A percentile compares a stretch with the other conserved stretches of the same genome.
These are phyloP conservation scores for Nematodospora anomalae DNA, from an alignment of 1,139 yeast species.

Conservation along the genomic window DNA sequence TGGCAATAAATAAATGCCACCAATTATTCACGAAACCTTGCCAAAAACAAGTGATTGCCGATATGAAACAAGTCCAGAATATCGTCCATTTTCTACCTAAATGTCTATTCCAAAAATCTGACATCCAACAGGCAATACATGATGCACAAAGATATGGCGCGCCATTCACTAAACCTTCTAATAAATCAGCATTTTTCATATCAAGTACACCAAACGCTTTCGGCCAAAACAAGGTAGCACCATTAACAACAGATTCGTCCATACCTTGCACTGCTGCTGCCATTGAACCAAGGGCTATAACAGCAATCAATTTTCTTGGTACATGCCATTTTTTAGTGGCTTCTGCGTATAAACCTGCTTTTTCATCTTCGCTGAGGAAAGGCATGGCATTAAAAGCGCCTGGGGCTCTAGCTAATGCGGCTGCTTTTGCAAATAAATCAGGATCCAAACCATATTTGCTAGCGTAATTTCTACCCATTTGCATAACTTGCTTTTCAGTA, in stretches of 20 bases:
- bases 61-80: constrained; percentile 63
- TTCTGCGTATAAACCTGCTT: constrained; percentile 50
- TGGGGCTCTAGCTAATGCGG: constrained; percentile 73
- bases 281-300: constrained; percentile 75
- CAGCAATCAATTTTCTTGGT: constrained; percentile 59
- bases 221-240: constrained; percentile 77
- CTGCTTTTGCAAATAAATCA: constrained; percentile 70
- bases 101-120: constrained; percentile 63
- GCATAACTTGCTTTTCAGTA: constrained; percentile 62
- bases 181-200: constrained; percentile 58
- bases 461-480: constrained; percentile 73
- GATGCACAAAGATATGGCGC: constrained; percentile 82
- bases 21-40: constrained; percentile 71
- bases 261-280: constrained; percentile 93
- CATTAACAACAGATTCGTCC: constrained; percentile 87
- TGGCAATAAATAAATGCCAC: constrained; percentile 74
- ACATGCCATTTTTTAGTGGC: constrained; percentile 67
- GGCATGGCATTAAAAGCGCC: constrained; percentile 57
- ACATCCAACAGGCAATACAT: constrained; percentile 67
- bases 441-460: constrained; percentile 58
- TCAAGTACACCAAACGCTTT: constrained; percentile 49
- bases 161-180: constrained; percentile 74
- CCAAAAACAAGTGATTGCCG: constrained; percentile 73
- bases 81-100: constrained; percentile 77
- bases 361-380: constrained; percentile 60